phyloP scores from a whole-genome alignment of 1,284 basidiomycete genomes.

The Moesziomyces sp. region DNA sequence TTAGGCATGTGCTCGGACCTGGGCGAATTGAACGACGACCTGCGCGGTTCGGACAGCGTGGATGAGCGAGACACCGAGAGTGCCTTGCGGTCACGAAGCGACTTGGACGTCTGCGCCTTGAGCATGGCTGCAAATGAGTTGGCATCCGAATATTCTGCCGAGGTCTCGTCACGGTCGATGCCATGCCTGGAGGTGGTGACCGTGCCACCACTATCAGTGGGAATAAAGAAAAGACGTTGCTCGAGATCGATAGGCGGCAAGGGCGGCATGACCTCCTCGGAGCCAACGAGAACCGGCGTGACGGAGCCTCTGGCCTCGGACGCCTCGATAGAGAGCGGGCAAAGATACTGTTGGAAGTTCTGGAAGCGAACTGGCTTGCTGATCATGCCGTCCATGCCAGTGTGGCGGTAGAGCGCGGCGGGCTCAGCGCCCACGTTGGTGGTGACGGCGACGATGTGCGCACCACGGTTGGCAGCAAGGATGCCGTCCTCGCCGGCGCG shows the following conservation, averaged over 20 bases:
- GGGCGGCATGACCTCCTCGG: slow-evolving; percentile 33
- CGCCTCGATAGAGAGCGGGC: slow-evolving; percentile 43
- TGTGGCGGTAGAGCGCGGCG: slow-evolving; percentile 43
- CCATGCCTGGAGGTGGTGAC: slow-evolving; percentile 6
- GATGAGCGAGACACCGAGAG: slow-evolving; percentile 36
- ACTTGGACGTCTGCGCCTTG: slow-evolving; percentile 47
- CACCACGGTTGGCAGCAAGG: slow-evolving; percentile 43
- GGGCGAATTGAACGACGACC: slow-evolving; percentile 45
- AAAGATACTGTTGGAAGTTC: slow-evolving; percentile 46
- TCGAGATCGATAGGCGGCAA: slow-evolving; percentile 39
- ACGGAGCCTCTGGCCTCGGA: slow-evolving; percentile 21
- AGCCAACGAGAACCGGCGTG: slow-evolving; percentile 24
- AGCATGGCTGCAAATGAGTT: slow-evolving; percentile 50
- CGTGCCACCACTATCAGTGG: slow-evolving; percentile 17
- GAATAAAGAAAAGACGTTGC: slow-evolving; percentile 47
- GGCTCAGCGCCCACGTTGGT: slow-evolving; percentile 52
- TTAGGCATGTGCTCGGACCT: slow-evolving; percentile 33
- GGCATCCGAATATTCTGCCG: slow-evolving; percentile 20
- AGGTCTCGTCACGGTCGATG: slow-evolving; percentile 14
- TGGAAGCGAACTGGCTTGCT: slow-evolving; percentile 55
- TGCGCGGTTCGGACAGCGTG: slow-evolving; percentile 35
- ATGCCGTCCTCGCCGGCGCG: slow-evolving; percentile 54
- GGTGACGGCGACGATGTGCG: slow-evolving; percentile 54
- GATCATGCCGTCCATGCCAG: slow-evolving; percentile 57
- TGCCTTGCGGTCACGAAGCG: slow-evolving; percentile 45